Base-by-base conservation (phyloP, 2,329 filamentous ascomycete genomes). In the Phialophora chinensis region DNA sequence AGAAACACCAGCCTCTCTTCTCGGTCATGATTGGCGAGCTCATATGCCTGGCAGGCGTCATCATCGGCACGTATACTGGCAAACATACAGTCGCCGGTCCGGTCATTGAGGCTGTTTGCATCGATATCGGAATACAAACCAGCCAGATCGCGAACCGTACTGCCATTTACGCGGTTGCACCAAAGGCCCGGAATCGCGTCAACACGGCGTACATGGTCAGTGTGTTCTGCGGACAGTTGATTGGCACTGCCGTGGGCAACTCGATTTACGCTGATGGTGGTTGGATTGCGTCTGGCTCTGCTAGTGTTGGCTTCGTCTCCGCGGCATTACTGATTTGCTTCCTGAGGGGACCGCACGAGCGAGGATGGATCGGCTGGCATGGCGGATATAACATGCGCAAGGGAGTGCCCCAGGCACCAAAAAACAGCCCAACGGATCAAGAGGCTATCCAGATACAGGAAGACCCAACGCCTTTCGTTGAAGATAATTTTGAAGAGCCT, bases 191-290 rank as follows among this genome's bases (percentile, higher is more conserved):
- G 3, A 95, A 93, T 76, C 79, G 91, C 4, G 85, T 94, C 31
- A 95, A 95, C 75, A 93, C 91, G 0, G 90, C 88, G 0, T 95
- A 92, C 73, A 95, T 94, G 91, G 84, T 93, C 0, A 84, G 85
- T 10, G 87, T 87, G 0, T 94, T 94, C 73, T 87, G 85, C 38
- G 91, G 91, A 0, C 91, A 95, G 79, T 73, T 95, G 55, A 88
- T 88, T 1, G 91, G 91, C 0, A 89, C 87, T 0, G 82, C 86
- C 1, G 85, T 86, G 6, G 86, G 86, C 0, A 87, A 85, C 70
- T 77, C 81, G 52, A 76, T 88, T 10, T 89, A 86, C 74, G 85
- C 85, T 2, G 66, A 76, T 6, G 82, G 80, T 0, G 87, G 87
- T 0, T 89, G 87, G 87, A 78, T 83, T 4, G 78, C 79, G 7